Evolutionary conservation across 257 asterid genomes (phyloP), one percentile per base, ranked within the genome.

Genomic region (Paulownia fortunei): DNA sequence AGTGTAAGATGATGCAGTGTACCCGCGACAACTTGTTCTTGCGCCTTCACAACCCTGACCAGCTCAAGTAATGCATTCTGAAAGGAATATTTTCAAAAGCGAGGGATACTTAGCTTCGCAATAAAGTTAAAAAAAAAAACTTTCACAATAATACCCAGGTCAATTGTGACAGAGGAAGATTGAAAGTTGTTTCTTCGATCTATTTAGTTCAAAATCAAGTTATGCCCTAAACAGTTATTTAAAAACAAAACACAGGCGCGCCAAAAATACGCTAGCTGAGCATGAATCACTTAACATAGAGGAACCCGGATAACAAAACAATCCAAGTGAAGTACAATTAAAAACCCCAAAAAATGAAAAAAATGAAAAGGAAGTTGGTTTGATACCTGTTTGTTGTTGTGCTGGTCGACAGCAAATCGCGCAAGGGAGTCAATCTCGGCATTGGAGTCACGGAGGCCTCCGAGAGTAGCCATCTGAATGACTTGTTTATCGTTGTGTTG

Each of bases 11-110:
- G 92, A 84, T 92, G 96, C 73, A 93, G 51, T 7, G 88, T 89
- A 36, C 99, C 98, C 1, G 97, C 60, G 59, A 95, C 98, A 21
- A 88, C 93, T 76, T 95, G 98, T 76, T 95, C 92, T 68, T 84
- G 77, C 3, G 96, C 89, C 81, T 90, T 88, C 41, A 90, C 90
- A 56, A 95, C 99, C 90, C 93, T 88, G 46, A 84, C 97, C 62
- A 95, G 86, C 89, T 93, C 97, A 32, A 95, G 79, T 55, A 86
- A 26, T 5, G 84, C 87, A 83, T 92, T 92, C 99, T 93, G 88
- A 42, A 65, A 69, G 52, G 23, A n/a, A n/a, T n/a, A n/a, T n/a
- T n/a, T n/a, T n/a, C n/a, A n/a, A n/a, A n/a, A n/a, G n/a, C n/a
- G n/a, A 19, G 36, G 51, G 10, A 49, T 18, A 18, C 34, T 8